Evolutionary conservation across 805 yeast species (phyloP), one percentile per base, ranked within the genome.

Genomic region (Candida boidinii): DNA sequence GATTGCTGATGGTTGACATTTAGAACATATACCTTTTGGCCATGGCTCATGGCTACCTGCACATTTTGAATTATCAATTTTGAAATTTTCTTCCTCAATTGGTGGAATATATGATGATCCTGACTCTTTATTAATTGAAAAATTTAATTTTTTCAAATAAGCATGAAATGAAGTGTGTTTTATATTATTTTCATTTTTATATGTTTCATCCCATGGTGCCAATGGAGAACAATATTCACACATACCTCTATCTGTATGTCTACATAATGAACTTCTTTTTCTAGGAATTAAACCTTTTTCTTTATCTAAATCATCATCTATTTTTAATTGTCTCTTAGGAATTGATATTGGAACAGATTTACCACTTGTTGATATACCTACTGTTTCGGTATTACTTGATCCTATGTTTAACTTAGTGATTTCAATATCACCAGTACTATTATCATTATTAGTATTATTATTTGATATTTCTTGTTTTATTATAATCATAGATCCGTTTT

Each of bases 211-310:
- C 85, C 90, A 92, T 3, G 98, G 97, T 23, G 95, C 96, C 33
- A 92, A 60, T 0, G 97, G 96, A 22, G 94, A 76, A 54, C 97
- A 92, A 52, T 87, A 86, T 50, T 92, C 98, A 56, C 98, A 92
- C 97, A 92, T 92, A 2, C 97, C 99, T 46, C 79, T 80, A 24
- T 79, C 90, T 3, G 90, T 82, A 53, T 92, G 98, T 38, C 79
- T 73, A 56, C 98, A 90, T 39, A 87, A 61, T 2, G 54, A 46
- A 1, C 85, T 72, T 41, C 64, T 68, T 23, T 63, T 57, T 22
- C 98, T 68, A 19, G 67, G 56, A 35, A 92, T 85, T 35, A 81
- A 61, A 0, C 98, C 99, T 28, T 72, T 70, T 34, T 73, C 68
- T 19, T 62, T 64, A 31, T 80, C 88, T 22, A 88, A 63, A 9